phyloP scores from a whole-genome alignment of 78 protist species.

The Tieghemostelium lacteum region DNA sequence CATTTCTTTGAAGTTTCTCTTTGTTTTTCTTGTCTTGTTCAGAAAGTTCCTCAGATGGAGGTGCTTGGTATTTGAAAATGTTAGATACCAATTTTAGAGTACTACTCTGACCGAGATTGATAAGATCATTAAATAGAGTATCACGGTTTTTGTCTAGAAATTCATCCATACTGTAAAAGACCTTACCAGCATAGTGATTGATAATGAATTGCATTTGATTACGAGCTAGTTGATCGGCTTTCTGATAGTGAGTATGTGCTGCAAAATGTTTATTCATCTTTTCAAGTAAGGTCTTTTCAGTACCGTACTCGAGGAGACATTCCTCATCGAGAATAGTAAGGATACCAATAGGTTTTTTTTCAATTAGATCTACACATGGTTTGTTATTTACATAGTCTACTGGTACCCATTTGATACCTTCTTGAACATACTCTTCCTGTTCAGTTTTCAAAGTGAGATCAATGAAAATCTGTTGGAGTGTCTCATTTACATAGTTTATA shows the following conservation, averaged over 20 bases:
- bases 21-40: conserved; percentile 12
- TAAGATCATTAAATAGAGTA: conserved; percentile 68
- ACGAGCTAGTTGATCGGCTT: conserved; percentile 8
- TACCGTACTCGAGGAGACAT: conserved; percentile 83
- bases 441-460: conserved; percentile 88
- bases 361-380: conserved; percentile 84
- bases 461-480: conserved; percentile 91
- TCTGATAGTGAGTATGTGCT: conserved; percentile 28
- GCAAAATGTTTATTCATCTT: conserved; percentile 68
- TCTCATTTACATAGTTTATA: conserved; percentile 90
- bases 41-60: background rate
- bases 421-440: conserved; percentile 86
- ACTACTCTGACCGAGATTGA: conserved; percentile 17
- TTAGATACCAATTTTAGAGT: background rate
- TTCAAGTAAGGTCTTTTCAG: conserved; percentile 42
- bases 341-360: conserved; percentile 85
- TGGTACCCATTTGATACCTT: conserved; percentile 80
- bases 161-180: conserved; percentile 81
- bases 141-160: conserved; percentile 96
- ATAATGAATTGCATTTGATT: conserved; percentile 63
- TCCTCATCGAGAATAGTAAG: conserved; percentile 87
- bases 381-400: conserved; percentile 82
- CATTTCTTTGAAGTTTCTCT: conserved; percentile 23
- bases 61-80: conserved; percentile 41
- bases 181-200: conserved; percentile 87